Evolutionary conservation across 1,139 yeast genomes (phyloP).

Genomic region (Yarrowia galli): DNA sequence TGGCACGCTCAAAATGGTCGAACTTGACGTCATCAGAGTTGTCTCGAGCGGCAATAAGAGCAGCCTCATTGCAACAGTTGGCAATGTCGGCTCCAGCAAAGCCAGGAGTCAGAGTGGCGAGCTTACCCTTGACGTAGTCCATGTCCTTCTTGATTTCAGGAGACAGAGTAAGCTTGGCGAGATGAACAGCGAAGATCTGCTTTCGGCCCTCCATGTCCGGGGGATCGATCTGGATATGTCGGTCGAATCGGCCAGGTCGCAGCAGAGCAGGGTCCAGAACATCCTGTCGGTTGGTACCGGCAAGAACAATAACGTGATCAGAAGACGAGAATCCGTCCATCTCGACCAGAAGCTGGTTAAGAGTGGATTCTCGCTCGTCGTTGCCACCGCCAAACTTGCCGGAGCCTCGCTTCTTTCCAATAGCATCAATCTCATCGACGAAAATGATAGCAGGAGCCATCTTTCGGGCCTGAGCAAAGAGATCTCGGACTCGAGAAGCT

Average conservation of each 20-base stretch:
- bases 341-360: slow-evolving; percentile 93
- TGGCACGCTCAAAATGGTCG: slow-evolving; percentile 90
- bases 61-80: slow-evolving; percentile 96
- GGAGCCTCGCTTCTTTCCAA: slow-evolving; percentile 91
- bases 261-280: slow-evolving; percentile 88
- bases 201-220: slow-evolving; percentile 95
- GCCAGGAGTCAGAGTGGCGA: slow-evolving; percentile 97
- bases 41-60: slow-evolving; percentile 90
- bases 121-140: slow-evolving; percentile 74
- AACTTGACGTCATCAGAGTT: slow-evolving; percentile 72
- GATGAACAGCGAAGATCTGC: slow-evolving; percentile 86
- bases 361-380: slow-evolving; percentile 95
- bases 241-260: slow-evolving; percentile 97
- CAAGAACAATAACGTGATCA: slow-evolving; percentile 94
- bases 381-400: slow-evolving; percentile 86
- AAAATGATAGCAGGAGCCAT: slow-evolving; percentile 93
- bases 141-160: slow-evolving; percentile 54
- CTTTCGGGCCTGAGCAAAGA: slow-evolving; percentile 89
- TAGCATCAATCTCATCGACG: slow-evolving; percentile 97
- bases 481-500: slow-evolving; percentile 94
- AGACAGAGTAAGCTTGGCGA: slow-evolving; percentile 62
- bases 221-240: slow-evolving; percentile 88
- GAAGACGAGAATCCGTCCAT: slow-evolving; percentile 94
- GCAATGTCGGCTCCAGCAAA: slow-evolving; percentile 99
- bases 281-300: slow-evolving; percentile 96